A percentile compares a stretch with the other conserved stretches of the same genome.
Evolutionary conservation across 805 yeast genomes (phyloP).

Genomic region (Lipomyces sp.): DNA sequence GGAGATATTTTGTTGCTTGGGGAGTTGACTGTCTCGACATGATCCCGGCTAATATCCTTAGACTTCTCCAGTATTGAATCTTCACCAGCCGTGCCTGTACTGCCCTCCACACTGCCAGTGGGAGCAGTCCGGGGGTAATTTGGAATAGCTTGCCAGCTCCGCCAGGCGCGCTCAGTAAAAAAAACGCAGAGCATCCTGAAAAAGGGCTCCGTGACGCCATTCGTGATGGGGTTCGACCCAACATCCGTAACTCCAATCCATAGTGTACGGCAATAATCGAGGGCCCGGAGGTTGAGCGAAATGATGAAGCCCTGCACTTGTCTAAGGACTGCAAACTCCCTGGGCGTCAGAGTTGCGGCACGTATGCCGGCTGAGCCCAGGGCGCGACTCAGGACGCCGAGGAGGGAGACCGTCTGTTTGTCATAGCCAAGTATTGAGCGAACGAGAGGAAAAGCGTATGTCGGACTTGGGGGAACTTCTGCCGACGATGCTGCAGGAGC

Average conservation of each 20-base stretch:
- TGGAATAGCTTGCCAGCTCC: too few species aligned
- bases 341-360: not conserved
- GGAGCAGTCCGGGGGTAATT: too few species aligned
- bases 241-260: not conserved
- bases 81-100: too few species aligned
- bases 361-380: not conserved
- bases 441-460: slow-evolving; percentile 4
- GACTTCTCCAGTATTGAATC: too few species aligned
- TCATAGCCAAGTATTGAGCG: slow-evolving; percentile 5
- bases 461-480: not conserved
- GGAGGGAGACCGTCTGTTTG: not conserved
- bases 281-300: not conserved
- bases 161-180: not conserved
- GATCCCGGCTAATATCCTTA: too few species aligned
- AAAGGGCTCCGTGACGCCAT: not conserved
- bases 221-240: not conserved
- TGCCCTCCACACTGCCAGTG: too few species aligned
- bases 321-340: not conserved
- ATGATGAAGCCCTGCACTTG: slow-evolving; percentile 3
- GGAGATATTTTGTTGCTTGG: too few species aligned
- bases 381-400: not conserved
- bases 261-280: not conserved
- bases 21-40: too few species aligned
- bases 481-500: too few species aligned
- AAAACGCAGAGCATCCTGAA: not conserved